Evolutionary conservation across 768 basidiomycete genomes (phyloP), one percentile per base, ranked within the genome.

Genomic region (Crucibulum laeve): DNA sequence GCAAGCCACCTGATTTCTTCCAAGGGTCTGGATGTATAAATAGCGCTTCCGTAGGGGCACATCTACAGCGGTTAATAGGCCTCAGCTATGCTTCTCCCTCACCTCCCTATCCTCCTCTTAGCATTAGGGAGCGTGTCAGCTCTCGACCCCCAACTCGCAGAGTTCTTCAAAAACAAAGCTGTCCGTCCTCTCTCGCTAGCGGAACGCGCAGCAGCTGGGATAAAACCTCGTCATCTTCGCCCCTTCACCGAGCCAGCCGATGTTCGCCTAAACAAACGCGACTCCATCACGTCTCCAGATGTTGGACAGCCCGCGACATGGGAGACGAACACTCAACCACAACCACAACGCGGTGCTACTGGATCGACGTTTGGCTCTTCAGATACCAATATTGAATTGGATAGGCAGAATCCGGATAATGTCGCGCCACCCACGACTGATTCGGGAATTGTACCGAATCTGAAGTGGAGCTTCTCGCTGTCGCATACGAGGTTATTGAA

Each of bases 391-490:
- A 34, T 38, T 18, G 32, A 25, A 13, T 33, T 48, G 18, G 43
- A 48, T 40, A 37, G 22, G n/a, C 43, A 48, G 43, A 48, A 48
- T 28, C 47, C 47, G 22, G 47, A 48, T 24, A 40, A 44, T 2
- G 43, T 48, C 18, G 42, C 47, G 21, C 36, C 36, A 3, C 47
- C 47, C 10, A 43, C 47, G 8, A 48, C 43, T 19, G 47, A 48
- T 44, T 24, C 42, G 32, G 47, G 47, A 18, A 24, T 38, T 38
- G 47, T 48, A n/a, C 42, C 41, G 14, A 48, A 48, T 35, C 34
- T 48, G 19, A 48, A 44, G 25, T 48, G 47, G 47, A 48, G 47
- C 24, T 48, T 48, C 22, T 48, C 47, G 14, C 40, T 44, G 14
- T 48, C 47, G 4, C 47, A 48, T 25, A 44, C 47, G 7, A 34